phyloP scores from a whole-genome alignment of 2,329 filamentous ascomycete genomes.

The Basipetospora chlamydospora region DNA sequence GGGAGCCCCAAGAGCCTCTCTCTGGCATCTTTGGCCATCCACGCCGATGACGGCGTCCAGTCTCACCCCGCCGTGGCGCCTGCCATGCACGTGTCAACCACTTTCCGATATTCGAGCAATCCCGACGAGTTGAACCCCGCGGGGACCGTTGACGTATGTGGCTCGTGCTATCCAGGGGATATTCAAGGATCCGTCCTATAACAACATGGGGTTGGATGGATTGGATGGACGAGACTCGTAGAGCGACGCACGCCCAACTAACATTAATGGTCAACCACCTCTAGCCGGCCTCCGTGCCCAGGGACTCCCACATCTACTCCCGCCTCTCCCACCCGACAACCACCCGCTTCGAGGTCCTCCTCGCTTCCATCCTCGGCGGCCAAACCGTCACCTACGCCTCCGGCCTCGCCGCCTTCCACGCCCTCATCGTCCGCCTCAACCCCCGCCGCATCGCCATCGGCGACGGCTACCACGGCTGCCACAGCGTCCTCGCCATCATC shows the following conservation, averaged over 20 bases:
- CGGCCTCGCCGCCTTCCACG: constrained; percentile 80
- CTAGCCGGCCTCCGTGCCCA: constrained; percentile 30
- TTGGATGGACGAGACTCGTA: too few relatives aligned
- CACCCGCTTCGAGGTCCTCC: constrained; percentile 71
- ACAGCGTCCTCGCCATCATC: constrained; percentile 66
- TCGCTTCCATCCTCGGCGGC: constrained; percentile 57
- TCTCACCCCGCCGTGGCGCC: constrained; percentile 68
- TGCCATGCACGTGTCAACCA: constrained; percentile 80
- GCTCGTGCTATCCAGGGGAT: too few relatives aligned
- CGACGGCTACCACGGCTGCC: constrained; percentile 84
- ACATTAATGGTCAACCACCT: too few relatives aligned
- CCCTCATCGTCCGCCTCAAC: constrained; percentile 68
- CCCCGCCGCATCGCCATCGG: constrained; percentile 72
- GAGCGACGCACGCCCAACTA: too few relatives aligned
- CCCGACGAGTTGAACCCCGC: constrained; percentile 43
- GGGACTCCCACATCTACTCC: constrained; percentile 68
- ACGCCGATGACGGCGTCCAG: constrained; percentile 69
- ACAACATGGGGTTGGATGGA: too few relatives aligned
- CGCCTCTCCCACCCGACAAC: constrained; percentile 65
- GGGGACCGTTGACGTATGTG: constrained; percentile 39
- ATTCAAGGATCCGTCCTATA: too few relatives aligned
- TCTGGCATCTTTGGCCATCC: constrained; percentile 59
- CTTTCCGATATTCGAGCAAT: constrained; percentile 66
- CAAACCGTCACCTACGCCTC: constrained; percentile 66
- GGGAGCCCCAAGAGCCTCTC: too few relatives aligned